Base-by-base conservation (phyloP, 139 green algal genomes). In the Auxenochlorella pyrenoidosa region DNA sequence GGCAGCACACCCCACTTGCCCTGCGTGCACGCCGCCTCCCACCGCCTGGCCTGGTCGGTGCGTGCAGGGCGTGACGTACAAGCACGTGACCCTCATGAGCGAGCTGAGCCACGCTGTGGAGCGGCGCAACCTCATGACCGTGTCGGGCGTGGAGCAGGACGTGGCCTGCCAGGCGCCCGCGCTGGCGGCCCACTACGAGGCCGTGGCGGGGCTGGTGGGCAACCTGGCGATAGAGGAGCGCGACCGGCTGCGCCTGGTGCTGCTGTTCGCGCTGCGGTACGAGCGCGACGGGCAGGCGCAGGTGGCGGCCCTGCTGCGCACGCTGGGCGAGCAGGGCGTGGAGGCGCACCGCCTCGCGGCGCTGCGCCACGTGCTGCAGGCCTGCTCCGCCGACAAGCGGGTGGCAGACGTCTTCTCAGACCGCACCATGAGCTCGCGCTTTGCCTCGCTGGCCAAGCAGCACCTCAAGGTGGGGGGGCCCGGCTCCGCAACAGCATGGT, bases 181-280 rank as follows among this genome's bases (percentile, higher is more conserved):
- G n/a, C 77, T 87, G 44, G 79, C 41, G 2, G 58, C 75, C 2
- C 89, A 92, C 80, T 88, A 88, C 28, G 85, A 90, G 44, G 85
- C 78, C 10, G 89, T 92, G 36, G 16, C 73, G 2, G 75, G 26
- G 38, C 75, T 89, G n/a, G 68, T 91, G 24, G 78, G 79, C 40
- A 81, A 82, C 65, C 68, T 66, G 30, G 79, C 41, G 0, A 21
- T 90, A 34, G 79, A 40, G 18, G 51, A 76, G n/a, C 8, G 8
- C 59, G 89, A 92, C 76, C 81, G 85, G 78, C 68, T 97, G 41
- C 93, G 97, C 47, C 88, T 99, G 66, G 97, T 96, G 18, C 88
- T 94, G 88, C 92, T 99, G 72, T 99, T 96, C 87, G 94, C 91
- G 34, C 91, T 99, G 90, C 92, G 97, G 28, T 99, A 98, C 89